These are phyloP conservation scores for Euphorbia schlechtendalii DNA, from an alignment of 441 rosid genomes.

Conservation along the genomic window DNA sequence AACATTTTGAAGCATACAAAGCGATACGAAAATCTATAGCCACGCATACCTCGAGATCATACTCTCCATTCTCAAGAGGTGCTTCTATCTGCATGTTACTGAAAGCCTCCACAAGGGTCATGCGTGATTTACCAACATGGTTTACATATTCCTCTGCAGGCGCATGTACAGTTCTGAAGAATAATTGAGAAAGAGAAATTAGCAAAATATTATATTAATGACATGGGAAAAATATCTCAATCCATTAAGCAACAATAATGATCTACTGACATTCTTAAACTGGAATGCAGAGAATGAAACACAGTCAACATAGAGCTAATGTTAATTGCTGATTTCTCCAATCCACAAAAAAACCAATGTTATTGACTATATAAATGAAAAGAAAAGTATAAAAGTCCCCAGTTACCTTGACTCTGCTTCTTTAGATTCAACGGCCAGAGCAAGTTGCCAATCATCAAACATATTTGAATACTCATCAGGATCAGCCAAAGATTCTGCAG, in stretches of 20 bases:
- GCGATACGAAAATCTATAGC: background rate
- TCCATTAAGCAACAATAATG: background rate
- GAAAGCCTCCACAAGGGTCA: constrained; percentile 82
- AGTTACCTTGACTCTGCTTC: constrained; percentile 70
- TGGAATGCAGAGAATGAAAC: background rate
- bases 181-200: constrained; percentile 19
- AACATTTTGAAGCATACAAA: no score
- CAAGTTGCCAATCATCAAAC: constrained; percentile 97
- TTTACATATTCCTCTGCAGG: constrained; percentile 59
- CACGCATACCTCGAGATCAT: constrained; percentile 52
- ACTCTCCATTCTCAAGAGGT: constrained; percentile 64
- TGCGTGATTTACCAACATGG: constrained; percentile 50
- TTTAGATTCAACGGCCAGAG: constrained; percentile 70
- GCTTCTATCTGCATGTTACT: constrained; percentile 77
- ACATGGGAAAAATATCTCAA: background rate
- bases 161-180: constrained; percentile 52
- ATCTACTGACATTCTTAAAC: background rate
- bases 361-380: background rate
- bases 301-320: background rate
- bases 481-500: constrained; percentile 98
- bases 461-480: constrained; percentile 93
- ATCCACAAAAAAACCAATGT: background rate
- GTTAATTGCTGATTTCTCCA: background rate
- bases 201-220: constrained; percentile 12
- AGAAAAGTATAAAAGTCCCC: background rate